Evolutionary conservation across 2,329 filamentous ascomycete species (phyloP).

Genomic region (Rhynchosporium graminicola): DNA sequence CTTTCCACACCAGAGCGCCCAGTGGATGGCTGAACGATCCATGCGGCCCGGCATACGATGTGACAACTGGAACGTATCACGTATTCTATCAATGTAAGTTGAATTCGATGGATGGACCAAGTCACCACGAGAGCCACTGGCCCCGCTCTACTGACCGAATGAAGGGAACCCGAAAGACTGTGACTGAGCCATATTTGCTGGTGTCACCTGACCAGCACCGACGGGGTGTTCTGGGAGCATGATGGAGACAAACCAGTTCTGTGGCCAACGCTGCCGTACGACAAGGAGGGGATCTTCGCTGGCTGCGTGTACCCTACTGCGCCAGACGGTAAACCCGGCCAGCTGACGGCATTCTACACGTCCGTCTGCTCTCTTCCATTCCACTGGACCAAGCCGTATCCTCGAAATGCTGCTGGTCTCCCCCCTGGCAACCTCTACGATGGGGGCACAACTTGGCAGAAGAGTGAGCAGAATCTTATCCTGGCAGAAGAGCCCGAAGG

Average conservation of each 20-base stretch:
- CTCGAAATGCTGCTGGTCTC: not conserved
- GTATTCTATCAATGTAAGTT: slow-evolving; percentile 4
- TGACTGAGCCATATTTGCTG: not conserved
- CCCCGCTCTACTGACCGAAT: not conserved
- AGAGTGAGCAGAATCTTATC: not conserved
- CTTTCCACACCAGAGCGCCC: too few species aligned
- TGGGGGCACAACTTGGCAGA: not conserved
- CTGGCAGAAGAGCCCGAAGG: not conserved
- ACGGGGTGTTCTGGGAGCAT: not conserved
- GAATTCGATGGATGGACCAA: too few species aligned
- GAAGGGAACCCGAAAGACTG: not conserved
- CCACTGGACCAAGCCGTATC: not conserved
- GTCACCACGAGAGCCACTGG: not conserved
- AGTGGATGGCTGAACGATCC: not conserved
- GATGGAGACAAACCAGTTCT: not conserved
- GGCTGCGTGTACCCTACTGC: not conserved
- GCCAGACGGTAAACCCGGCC: not conserved
- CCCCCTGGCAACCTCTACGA: not conserved
- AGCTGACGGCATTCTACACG: not conserved
- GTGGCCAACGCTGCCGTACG: not conserved
- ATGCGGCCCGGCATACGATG: slow-evolving; percentile 2
- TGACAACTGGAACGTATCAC: not conserved
- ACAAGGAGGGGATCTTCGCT: not conserved
- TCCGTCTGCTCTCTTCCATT: not conserved
- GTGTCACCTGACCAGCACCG: not conserved